Conservation (phyloP, 768 basidiomycete genomes). For the Pulveroboletus sp. region DNA sequence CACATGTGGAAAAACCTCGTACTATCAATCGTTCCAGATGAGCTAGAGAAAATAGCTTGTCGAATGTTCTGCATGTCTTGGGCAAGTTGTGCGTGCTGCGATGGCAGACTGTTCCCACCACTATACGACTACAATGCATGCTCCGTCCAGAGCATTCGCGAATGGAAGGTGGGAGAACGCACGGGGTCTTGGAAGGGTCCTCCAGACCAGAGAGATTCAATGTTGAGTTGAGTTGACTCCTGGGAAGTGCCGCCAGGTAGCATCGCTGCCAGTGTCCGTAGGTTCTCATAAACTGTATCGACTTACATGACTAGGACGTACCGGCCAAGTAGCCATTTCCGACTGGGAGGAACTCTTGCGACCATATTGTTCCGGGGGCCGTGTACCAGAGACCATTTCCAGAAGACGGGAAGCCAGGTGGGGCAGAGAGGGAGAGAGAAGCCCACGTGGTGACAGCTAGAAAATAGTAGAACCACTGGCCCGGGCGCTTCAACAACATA, state of each 20-base stretch:
- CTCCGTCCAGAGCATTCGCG: background rate
- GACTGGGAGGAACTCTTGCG: constrained; percentile 60
- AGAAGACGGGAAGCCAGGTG: constrained; percentile 56
- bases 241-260: constrained; percentile 59
- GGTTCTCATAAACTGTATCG: background rate
- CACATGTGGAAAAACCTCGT: constrained; percentile 3
- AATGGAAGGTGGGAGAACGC: constrained; percentile 12
- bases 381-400: constrained; percentile 80
- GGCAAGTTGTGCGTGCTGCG: constrained; percentile 43
- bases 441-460: constrained; percentile 18
- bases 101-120: constrained; percentile 61
- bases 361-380: constrained; percentile 52
- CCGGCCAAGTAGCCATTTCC: constrained; percentile 75
- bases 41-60: constrained; percentile 53
- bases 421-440: constrained; percentile 21
- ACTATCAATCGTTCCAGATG: constrained; percentile 61
- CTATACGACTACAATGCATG: constrained; percentile 51
- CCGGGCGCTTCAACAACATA: constrained; percentile 16
- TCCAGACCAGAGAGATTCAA: constrained; percentile 78
- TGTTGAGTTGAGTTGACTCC: constrained; percentile 67
- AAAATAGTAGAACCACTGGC: constrained; percentile 22
- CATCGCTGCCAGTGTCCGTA: constrained; percentile 49
- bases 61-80: constrained; percentile 52
- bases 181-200: constrained; percentile 69
- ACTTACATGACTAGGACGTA: constrained; percentile 21